Conservation (phyloP, 129 eudicot genomes). For the Tagetes patula region DNA sequence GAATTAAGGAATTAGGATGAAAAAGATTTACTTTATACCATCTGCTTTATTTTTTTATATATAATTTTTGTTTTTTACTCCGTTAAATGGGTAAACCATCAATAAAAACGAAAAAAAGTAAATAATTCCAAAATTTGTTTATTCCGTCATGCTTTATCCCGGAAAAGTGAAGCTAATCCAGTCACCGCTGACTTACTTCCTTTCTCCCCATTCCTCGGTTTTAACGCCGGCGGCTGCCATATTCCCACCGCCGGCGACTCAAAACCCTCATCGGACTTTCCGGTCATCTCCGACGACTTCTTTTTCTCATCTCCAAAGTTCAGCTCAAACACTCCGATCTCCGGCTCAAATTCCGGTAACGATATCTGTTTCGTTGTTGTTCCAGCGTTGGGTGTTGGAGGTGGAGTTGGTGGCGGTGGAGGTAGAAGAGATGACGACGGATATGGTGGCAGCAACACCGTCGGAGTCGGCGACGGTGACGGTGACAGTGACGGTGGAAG, state of each 20-base stretch:
- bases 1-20: background rate
- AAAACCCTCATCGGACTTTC: slow-evolving; percentile 37
- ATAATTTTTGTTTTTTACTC: slow-evolving; percentile 15
- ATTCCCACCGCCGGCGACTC: slow-evolving; percentile 20
- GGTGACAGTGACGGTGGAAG: background rate
- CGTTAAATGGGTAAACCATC: slow-evolving; percentile 11
- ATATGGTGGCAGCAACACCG: slow-evolving; percentile 18
- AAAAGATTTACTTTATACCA: slow-evolving; percentile 20
- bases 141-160: slow-evolving; percentile 56
- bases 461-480: background rate
- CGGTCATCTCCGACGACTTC: background rate
- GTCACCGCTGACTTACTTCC: slow-evolving; percentile 56
- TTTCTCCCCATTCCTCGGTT: slow-evolving; percentile 51
- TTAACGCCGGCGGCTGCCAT: slow-evolving; percentile 70
- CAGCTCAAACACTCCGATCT: slow-evolving; percentile 45
- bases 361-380: slow-evolving; percentile 20
- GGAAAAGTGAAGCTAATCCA: slow-evolving; percentile 74
- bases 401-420: slow-evolving; percentile 36
- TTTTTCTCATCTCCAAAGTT: slow-evolving; percentile 43
- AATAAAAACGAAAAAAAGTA: background rate
- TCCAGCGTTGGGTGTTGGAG: slow-evolving; percentile 23
- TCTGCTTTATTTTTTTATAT: slow-evolving; percentile 20
- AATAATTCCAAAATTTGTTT: slow-evolving; percentile 49
- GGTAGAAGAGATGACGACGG: background rate
- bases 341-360: slow-evolving; percentile 25